Conservation (phyloP, 129 eudicot species). For the Artemisia tridentata region DNA sequence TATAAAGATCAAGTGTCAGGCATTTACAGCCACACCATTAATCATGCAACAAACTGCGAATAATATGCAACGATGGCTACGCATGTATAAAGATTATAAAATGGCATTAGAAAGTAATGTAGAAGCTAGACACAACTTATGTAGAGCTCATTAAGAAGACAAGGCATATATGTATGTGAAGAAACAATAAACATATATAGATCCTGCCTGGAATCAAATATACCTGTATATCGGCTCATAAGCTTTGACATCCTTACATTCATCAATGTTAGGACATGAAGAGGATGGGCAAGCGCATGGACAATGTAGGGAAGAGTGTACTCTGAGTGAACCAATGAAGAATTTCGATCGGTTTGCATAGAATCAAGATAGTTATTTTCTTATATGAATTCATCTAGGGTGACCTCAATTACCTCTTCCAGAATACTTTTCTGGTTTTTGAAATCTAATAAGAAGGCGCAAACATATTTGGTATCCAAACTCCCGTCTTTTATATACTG, state of each 20-base stretch:
- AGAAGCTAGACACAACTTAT: too few species aligned
- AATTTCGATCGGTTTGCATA: conserved; percentile 38
- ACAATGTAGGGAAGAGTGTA: conserved; percentile 67
- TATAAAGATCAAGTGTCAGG: too few species aligned
- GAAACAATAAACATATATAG: not conserved
- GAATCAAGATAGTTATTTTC: not conserved
- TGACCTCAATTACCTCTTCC: conserved; percentile 61
- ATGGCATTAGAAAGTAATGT: not conserved
- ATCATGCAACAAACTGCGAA: too few species aligned
- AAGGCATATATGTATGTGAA: too few species aligned
- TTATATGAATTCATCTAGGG: not conserved
- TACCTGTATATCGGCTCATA: conserved; percentile 88
- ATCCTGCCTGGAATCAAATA: not conserved
- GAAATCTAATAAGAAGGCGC: conserved; percentile 72
- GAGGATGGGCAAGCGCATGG: conserved; percentile 88
- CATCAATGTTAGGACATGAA: conserved; percentile 74
- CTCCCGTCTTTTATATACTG: conserved; percentile 76
- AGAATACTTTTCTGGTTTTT: conserved; percentile 38
- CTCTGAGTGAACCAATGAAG: conserved; percentile 46
- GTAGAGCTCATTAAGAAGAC: too few species aligned
- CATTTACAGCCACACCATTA: too few species aligned
- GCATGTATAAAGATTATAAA: too few species aligned
- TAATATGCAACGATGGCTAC: too few species aligned
- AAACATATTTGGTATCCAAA: conserved; percentile 86
- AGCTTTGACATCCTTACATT: conserved; percentile 77